Percentiles rank a stretch among this genome's conserved stretches.
Evolutionary conservation across 1,284 basidiomycete species (phyloP).

Genomic region (Sparassis latifolia): DNA sequence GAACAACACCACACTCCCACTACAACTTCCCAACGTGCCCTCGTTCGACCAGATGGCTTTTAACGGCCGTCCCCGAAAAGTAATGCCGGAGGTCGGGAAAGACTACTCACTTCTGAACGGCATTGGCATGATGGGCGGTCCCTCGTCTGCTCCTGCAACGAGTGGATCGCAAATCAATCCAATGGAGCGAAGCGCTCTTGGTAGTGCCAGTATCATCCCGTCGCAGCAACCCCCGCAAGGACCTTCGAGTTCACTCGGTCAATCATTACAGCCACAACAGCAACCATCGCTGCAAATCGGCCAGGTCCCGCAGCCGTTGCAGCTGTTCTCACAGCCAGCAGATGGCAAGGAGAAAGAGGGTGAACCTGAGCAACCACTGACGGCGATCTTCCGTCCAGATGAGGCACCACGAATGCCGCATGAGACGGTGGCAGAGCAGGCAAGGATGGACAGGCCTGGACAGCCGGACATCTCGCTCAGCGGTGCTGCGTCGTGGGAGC

Average conservation of each 20-base stretch:
- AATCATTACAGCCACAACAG: constrained; percentile 18
- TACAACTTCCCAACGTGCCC: constrained; percentile 63
- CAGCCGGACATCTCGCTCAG: constrained; percentile 16
- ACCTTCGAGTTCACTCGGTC: constrained; percentile 7
- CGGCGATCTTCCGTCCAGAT: constrained; percentile 84
- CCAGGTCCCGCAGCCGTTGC: constrained; percentile 15
- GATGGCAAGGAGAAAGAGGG: constrained; percentile 38
- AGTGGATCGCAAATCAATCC: constrained; percentile 35
- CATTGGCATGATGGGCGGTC: constrained; percentile 43
- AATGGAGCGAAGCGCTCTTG: constrained; percentile 45
- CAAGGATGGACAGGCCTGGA: constrained; percentile 19
- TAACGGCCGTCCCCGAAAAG: constrained; percentile 72
- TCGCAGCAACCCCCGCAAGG: constrained; percentile 31
- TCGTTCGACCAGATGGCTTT: constrained; percentile 67
- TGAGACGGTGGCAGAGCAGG: constrained; percentile 39
- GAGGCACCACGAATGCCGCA: constrained; percentile 63
- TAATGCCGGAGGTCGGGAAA: constrained; percentile 67
- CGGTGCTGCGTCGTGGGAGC: constrained; percentile 34
- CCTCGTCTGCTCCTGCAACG: constrained; percentile 40
- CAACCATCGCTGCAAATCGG: constrained; percentile 3
- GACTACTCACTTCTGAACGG: constrained; percentile 65
- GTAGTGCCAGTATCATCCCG: constrained; percentile 33
- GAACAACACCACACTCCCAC: constrained; percentile 55
- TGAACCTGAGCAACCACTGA: constrained; percentile 54
- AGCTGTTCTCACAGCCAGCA: constrained; percentile 25